Conservation (phyloP, 2,329 filamentous ascomycete species). For the Juglanconis sp. region DNA sequence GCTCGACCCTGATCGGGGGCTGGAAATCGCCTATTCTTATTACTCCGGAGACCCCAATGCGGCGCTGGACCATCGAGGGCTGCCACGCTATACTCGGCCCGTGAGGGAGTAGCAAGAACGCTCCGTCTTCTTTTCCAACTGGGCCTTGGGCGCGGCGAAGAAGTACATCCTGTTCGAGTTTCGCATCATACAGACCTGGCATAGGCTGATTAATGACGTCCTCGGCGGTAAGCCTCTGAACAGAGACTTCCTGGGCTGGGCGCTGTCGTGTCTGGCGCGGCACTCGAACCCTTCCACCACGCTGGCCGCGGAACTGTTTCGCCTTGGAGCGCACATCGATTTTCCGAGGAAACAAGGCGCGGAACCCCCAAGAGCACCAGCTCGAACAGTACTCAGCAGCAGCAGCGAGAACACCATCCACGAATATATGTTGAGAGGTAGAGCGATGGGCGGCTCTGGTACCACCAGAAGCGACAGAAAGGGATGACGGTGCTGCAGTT, state of each 20-base stretch:
- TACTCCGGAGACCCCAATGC: neutral
- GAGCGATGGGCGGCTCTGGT: neutral
- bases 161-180: neutral
- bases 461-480: neutral
- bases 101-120: neutral
- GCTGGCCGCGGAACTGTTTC: conserved; percentile 1
- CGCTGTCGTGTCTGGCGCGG: neutral
- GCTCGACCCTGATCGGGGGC: neutral
- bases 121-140: neutral
- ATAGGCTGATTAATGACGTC: neutral
- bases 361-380: neutral
- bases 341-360: neutral
- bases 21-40: neutral
- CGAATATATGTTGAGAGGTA: too few species aligned
- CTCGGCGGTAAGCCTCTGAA: neutral
- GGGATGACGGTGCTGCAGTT: conserved; percentile 3
- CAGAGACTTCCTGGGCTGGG: neutral
- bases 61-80: neutral
- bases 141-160: neutral
- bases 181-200: conserved; percentile 3
- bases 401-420: neutral
- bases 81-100: neutral
- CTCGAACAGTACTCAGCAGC: neutral
- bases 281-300: neutral
- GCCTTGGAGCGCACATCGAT: conserved; percentile 4